Percentiles rank a stretch among this genome's conserved stretches.
Evolutionary conservation across 352 stramenopile genomes (phyloP).

Genomic region (Aphanomyces stellatus): DNA sequence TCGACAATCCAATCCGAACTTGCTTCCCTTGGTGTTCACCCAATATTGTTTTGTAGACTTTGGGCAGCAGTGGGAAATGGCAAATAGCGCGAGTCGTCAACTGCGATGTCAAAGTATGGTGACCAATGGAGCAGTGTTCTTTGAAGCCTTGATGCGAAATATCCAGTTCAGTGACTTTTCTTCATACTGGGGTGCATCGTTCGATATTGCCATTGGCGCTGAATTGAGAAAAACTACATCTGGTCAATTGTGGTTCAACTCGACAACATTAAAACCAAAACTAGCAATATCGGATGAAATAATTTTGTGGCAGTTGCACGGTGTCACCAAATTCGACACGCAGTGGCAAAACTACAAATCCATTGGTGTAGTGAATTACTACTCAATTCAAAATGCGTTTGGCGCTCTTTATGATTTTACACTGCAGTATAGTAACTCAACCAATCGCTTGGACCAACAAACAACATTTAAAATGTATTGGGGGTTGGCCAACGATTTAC

Average conservation of each 20-base stretch:
- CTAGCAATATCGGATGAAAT: not conserved
- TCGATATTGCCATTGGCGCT: not conserved
- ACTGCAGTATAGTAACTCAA: no score
- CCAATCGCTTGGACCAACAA: no score
- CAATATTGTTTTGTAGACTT: conserved; percentile 8
- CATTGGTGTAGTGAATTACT: no score
- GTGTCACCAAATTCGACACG: not conserved
- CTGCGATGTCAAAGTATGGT: not conserved
- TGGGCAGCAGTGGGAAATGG: not conserved
- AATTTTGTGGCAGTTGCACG: not conserved
- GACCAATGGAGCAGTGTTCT: not conserved
- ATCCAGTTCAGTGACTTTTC: not conserved
- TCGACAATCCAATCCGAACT: not conserved
- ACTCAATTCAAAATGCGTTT: no score
- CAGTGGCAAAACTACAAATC: conserved; percentile 20
- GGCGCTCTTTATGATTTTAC: no score
- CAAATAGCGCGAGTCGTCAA: not conserved
- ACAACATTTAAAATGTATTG: no score
- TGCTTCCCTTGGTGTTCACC: not conserved
- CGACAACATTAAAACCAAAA: no score
- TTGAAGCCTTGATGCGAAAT: not conserved
- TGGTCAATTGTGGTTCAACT: not conserved
- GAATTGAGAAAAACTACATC: not conserved
- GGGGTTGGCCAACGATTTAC: no score
- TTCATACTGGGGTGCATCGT: not conserved